Conservation (phyloP, 1,139 yeast species). For the Magnusiomyces suaveolens region DNA sequence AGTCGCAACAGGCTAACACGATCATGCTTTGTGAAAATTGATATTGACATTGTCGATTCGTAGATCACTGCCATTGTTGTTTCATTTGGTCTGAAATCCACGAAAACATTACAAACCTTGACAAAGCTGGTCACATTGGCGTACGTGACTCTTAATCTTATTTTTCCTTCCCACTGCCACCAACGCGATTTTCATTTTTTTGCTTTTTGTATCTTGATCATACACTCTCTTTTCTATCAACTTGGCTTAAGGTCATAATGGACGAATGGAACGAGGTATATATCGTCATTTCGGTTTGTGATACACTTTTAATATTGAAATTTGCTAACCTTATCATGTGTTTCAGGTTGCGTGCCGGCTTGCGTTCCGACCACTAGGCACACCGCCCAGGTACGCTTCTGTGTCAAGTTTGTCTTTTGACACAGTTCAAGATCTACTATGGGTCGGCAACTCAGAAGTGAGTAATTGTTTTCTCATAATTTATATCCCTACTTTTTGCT, state of each 20-base stretch:
- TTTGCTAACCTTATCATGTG: not conserved
- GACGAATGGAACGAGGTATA: constrained; percentile 43
- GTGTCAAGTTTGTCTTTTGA: constrained; percentile 49
- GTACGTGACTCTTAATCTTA: too few species aligned
- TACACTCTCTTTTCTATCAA: too few species aligned
- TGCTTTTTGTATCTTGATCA: too few species aligned
- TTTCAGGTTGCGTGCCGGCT: constrained; percentile 22
- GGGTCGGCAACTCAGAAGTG: constrained; percentile 68
- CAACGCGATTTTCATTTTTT: not conserved
- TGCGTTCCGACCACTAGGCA: constrained; percentile 17
- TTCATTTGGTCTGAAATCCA: too few species aligned
- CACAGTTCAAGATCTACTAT: constrained; percentile 57
- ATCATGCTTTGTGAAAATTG: too few species aligned
- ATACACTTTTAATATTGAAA: constrained; percentile 4
- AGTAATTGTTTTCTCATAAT: constrained; percentile 19
- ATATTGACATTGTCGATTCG: too few species aligned
- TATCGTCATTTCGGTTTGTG: constrained; percentile 6
- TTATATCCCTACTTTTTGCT: constrained; percentile 29
- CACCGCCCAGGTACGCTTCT: constrained; percentile 25
- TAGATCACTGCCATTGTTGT: too few species aligned
- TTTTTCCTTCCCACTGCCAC: not conserved
- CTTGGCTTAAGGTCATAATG: constrained; percentile 29
- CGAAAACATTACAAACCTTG: too few species aligned
- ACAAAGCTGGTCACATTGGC: too few species aligned
- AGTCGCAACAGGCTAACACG: too few species aligned